Conservation (phyloP, 306 rosid species). For the Malus fusca region DNA sequence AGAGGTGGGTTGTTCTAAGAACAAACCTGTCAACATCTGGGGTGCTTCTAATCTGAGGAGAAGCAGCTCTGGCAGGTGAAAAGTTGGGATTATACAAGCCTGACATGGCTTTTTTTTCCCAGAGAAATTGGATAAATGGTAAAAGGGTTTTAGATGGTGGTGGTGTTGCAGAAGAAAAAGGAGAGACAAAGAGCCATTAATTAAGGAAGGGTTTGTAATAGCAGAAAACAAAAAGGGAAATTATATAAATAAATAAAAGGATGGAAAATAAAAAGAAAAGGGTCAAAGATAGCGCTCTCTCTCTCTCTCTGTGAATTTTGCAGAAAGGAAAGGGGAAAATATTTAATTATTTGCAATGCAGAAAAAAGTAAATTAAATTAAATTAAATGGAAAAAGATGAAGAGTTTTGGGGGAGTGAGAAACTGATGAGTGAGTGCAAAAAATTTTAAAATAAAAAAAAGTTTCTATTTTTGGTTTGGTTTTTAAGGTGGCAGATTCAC, state of each 20-base stretch:
- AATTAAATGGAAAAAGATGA: background rate
- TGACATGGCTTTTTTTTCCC: conserved; percentile 55
- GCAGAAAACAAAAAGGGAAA: background rate
- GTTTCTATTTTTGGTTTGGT: background rate
- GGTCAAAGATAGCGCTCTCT: conserved; percentile 27
- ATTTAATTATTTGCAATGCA: conserved; percentile 23
- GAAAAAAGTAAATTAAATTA: background rate
- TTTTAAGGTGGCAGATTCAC: conserved; percentile 30
- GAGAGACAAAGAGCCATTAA: conserved; percentile 47
- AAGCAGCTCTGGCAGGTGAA: conserved; percentile 95
- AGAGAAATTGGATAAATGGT: conserved; percentile 43
- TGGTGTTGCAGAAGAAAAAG: conserved; percentile 54
- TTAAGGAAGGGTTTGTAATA: conserved; percentile 38
- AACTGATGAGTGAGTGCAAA: conserved; percentile 1
- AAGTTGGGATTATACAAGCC: conserved; percentile 90
- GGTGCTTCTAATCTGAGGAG: conserved; percentile 85
- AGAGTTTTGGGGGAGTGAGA: conserved; percentile 4
- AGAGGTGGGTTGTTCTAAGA: background rate
- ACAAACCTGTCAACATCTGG: conserved; percentile 90
- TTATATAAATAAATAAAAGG: background rate
- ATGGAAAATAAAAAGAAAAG: conserved; percentile 7
- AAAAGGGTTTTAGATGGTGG: conserved; percentile 47
- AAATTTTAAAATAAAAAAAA: too few species aligned
- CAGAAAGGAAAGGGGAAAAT: conserved; percentile 14
- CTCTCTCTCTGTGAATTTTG: conserved; percentile 36